Base-by-base conservation (phyloP, 2,329 filamentous ascomycete genomes). In the Diaporthe helianthi region DNA sequence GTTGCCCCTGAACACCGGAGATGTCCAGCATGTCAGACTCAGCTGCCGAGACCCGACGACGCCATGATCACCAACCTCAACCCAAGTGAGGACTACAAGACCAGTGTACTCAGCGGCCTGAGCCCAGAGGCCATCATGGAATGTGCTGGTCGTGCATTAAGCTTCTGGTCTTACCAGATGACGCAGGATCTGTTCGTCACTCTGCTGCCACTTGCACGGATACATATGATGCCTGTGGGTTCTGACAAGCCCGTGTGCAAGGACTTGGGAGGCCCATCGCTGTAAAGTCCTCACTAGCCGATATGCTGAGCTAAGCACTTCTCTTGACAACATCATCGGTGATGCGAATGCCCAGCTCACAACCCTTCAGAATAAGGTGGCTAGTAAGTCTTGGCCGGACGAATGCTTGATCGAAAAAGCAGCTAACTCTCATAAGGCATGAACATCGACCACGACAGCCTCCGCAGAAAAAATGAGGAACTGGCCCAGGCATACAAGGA, bases 51-150 rank as follows among this genome's bases (percentile, higher is more conserved):
- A 72, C 89, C 89, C 0, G 92, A 97, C 74, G 93, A 97, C 80
- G 92, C 90, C 4, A 88, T 92, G 12, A 83, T 90, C 24, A 87
- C 90, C 1, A 86, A 89, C 36, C 84, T 98, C 49, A 92, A 90
- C 71, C 93, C 93, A 0, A 90, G 89, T 0, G 94, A 98, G 75
- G 93, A 97, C 73, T 97, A 96, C 83, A 97, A 97, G 79, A 93
- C 92, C 0, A 94, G 90, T 71, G 87, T 97, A 0, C 83, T 98
- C 13, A 93, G 92, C 75, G 95, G 95, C 0, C 81, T 98, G 1
- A 92, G 89, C 71, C 95, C 95, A 0, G 90, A 86, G 41, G 85
- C 90, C 36, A 92, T 98, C 72, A 93, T 97, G 86, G 94, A 97
- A 74, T 97, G 93, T 79, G 92, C 93, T 26, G 89, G 91, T 6